Conservation (phyloP, 2,329 filamentous ascomycete species). For the Pestalotiopsis sp. region DNA sequence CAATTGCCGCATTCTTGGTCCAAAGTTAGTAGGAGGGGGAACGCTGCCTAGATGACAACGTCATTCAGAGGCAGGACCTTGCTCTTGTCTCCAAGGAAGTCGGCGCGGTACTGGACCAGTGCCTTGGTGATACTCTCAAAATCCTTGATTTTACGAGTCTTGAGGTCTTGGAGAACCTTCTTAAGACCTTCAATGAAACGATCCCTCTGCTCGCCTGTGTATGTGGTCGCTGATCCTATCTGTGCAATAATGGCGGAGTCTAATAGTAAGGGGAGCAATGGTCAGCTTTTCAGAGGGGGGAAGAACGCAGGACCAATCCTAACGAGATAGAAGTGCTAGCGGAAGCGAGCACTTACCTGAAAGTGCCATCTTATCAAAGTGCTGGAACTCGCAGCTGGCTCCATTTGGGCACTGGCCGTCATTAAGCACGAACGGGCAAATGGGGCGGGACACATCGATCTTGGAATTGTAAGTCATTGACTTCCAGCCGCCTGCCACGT, state of each 20-base stretch:
- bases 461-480: constrained; percentile 93
- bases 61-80: constrained; percentile 63
- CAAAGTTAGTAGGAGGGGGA: not conserved
- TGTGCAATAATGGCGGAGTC: constrained; percentile 76
- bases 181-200: constrained; percentile 66
- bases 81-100: constrained; percentile 65
- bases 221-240: constrained; percentile 68
- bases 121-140: constrained; percentile 68
- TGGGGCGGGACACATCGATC: constrained; percentile 73
- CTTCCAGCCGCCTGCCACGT: constrained; percentile 75
- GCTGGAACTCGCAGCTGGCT: constrained; percentile 72
- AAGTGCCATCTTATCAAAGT: constrained; percentile 74
- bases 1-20: constrained; percentile 11
- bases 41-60: constrained; percentile 28
- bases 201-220: constrained; percentile 61
- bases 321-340: not conserved
- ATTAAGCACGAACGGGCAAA: constrained; percentile 78
- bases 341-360: constrained; percentile 67
- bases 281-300: constrained; percentile 53
- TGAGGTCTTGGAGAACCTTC: constrained; percentile 62
- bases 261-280: constrained; percentile 43
- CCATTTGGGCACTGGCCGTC: constrained; percentile 74
- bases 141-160: constrained; percentile 63
- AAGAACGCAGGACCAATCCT: constrained; percentile 31
- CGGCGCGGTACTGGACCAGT: constrained; percentile 68